These are phyloP conservation scores for Phaeosphaeria sp. DNA, from an alignment of 2,329 filamentous ascomycete species.

Conservation along the genomic window DNA sequence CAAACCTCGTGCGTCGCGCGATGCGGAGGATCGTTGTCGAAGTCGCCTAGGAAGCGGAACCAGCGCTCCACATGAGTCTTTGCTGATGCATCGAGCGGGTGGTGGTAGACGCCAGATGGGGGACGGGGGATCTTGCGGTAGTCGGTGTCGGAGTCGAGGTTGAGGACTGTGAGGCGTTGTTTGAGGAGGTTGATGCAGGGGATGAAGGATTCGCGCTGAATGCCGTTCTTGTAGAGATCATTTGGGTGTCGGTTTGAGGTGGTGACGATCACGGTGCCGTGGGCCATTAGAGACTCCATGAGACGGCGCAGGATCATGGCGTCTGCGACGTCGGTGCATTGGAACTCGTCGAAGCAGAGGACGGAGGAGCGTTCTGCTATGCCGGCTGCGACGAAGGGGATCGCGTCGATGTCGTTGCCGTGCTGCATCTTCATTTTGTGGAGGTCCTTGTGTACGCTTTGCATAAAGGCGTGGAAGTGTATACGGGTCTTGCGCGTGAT, in stretches of 20 bases:
- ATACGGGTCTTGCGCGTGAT: slow-evolving; percentile 88
- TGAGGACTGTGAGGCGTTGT: slow-evolving; percentile 82
- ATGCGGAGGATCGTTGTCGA: slow-evolving; percentile 76
- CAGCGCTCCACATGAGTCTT: slow-evolving; percentile 86
- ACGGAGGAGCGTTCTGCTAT: slow-evolving; percentile 86
- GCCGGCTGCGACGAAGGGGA: slow-evolving; percentile 93
- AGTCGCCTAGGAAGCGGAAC: slow-evolving; percentile 93
- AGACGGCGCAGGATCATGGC: slow-evolving; percentile 95
- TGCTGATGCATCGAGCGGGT: slow-evolving; percentile 80
- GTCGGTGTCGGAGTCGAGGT: slow-evolving; percentile 92
- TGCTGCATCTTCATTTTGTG: slow-evolving; percentile 89
- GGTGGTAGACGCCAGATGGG: slow-evolving; percentile 91
- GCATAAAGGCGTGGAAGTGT: slow-evolving; percentile 99
- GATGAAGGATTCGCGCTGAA: slow-evolving; percentile 93
- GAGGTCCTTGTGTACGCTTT: slow-evolving; percentile 89
- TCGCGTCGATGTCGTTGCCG: slow-evolving; percentile 86
- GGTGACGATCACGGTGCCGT: slow-evolving; percentile 95
- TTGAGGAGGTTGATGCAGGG: slow-evolving; percentile 95
- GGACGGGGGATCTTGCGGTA: slow-evolving; percentile 97
- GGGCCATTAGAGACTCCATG: slow-evolving; percentile 89
- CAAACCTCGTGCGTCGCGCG: slow-evolving; percentile 83
- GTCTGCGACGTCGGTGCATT: slow-evolving; percentile 97
- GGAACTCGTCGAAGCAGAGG: slow-evolving; percentile 97
- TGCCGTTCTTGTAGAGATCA: slow-evolving; percentile 97
- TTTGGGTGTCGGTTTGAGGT: slow-evolving; percentile 97